A percentile compares a stretch with the other conserved stretches of the same genome.
Conservation (phyloP, 495 filamentous ascomycete genomes). For the Penicillium bovifimosum region DNA sequence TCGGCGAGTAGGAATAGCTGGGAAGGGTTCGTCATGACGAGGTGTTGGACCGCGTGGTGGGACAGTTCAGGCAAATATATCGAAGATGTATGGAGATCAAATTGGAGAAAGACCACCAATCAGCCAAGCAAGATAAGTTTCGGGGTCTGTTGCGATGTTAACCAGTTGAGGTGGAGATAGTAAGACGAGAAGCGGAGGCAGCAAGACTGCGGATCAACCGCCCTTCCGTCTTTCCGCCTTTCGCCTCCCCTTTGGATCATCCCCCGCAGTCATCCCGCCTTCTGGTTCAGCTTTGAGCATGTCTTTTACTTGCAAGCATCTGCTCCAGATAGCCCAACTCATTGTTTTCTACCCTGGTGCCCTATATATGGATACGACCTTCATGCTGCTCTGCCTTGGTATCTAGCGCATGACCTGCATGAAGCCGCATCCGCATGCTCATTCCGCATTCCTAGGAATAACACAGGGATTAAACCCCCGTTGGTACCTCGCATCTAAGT, state of each 20-base stretch:
- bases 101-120: constrained; percentile 2
- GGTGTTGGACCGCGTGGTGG: background rate
- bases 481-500: background rate
- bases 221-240: constrained; percentile 25
- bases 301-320: background rate
- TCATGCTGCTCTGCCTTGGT: constrained; percentile 17
- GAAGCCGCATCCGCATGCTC: constrained; percentile 10
- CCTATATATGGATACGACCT: constrained; percentile 20
- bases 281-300: background rate
- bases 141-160: background rate
- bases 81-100: constrained; percentile 4
- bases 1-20: constrained; percentile 52
- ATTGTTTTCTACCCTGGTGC: constrained; percentile 3
- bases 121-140: constrained; percentile 2
- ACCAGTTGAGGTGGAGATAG: constrained; percentile 6
- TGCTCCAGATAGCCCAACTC: background rate
- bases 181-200: constrained; percentile 11
- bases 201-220: constrained; percentile 18
- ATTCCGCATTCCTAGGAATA: constrained; percentile 6
- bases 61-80: background rate
- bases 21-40: constrained; percentile 52
- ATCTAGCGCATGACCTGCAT: constrained; percentile 16
- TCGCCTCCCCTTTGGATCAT: constrained; percentile 1
- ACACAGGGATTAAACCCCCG: background rate
- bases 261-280: constrained; percentile 16